Evolutionary conservation across 495 filamentous ascomycete species (phyloP).

Genomic region (Pyronema domesticum): DNA sequence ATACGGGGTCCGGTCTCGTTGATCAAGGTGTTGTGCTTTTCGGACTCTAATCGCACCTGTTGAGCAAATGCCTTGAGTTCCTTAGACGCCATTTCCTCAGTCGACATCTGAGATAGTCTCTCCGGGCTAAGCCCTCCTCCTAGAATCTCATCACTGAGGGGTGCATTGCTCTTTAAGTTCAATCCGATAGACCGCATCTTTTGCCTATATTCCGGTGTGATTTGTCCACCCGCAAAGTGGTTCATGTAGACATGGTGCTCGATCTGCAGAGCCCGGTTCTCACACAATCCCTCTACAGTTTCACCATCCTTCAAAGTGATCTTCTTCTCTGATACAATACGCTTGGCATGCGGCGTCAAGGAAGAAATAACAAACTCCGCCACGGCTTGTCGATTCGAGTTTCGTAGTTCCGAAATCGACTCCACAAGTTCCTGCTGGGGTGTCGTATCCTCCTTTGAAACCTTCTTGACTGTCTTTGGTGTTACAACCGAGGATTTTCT

Average conservation of each 20-base stretch:
- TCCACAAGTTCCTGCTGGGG: slow-evolving; percentile 21
- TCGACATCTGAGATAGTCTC: slow-evolving; percentile 62
- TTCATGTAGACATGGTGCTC: slow-evolving; percentile 51
- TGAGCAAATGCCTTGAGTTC: slow-evolving; percentile 63
- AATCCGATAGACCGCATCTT: slow-evolving; percentile 49
- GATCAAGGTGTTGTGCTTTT: slow-evolving; percentile 72
- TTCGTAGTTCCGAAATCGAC: slow-evolving; percentile 19
- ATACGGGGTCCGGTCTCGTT: slow-evolving; percentile 71
- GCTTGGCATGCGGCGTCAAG: slow-evolving; percentile 27
- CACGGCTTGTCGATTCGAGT: slow-evolving; percentile 20
- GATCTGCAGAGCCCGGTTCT: slow-evolving; percentile 46
- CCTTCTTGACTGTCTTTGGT: background rate
- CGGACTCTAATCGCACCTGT: slow-evolving; percentile 48
- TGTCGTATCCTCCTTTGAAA: slow-evolving; percentile 15
- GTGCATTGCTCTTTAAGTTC: slow-evolving; percentile 73
- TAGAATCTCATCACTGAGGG: slow-evolving; percentile 59
- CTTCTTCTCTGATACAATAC: slow-evolving; percentile 37
- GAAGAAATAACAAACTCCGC: slow-evolving; percentile 15
- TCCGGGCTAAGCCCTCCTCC: slow-evolving; percentile 48
- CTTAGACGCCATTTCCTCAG: slow-evolving; percentile 78
- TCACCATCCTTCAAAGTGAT: slow-evolving; percentile 35
- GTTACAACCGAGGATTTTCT: slow-evolving; percentile 4
- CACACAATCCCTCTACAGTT: slow-evolving; percentile 34
- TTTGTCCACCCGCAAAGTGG: slow-evolving; percentile 29
- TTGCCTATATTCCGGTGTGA: slow-evolving; percentile 32